Conservation (phyloP, 176 grass and related monocot species). For the Elaeis guineensis region DNA sequence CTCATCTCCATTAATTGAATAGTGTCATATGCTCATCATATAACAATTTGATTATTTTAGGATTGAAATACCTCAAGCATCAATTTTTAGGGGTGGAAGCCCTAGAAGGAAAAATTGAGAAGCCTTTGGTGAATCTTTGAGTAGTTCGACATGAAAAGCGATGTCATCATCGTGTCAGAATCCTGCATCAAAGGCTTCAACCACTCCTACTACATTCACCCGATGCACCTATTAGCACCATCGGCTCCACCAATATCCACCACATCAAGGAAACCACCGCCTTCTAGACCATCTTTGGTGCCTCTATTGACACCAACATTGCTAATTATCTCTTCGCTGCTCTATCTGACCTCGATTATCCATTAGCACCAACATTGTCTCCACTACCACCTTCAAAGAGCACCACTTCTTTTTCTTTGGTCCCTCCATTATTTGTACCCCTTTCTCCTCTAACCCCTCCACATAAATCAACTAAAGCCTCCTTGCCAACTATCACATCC, state of each 20-base stretch:
- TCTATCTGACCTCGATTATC: slow-evolving; percentile 20
- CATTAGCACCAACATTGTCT: neutral
- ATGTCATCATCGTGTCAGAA: slow-evolving; percentile 14
- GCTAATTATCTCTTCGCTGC: slow-evolving; percentile 77
- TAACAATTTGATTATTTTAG: too few relatives aligned
- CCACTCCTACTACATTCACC: slow-evolving; percentile 65
- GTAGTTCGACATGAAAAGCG: too few relatives aligned
- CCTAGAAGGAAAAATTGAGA: too few relatives aligned
- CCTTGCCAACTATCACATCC: neutral
- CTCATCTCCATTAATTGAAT: too few relatives aligned
- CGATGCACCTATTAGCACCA: slow-evolving; percentile 20
- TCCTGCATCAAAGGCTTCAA: slow-evolving; percentile 57
- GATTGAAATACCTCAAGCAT: too few relatives aligned
- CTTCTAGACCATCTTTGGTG: slow-evolving; percentile 56
- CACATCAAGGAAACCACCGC: slow-evolving; percentile 27
- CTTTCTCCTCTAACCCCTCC: slow-evolving; percentile 17
- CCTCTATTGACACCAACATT: slow-evolving; percentile 58
- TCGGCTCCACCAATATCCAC: slow-evolving; percentile 1
- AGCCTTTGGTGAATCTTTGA: too few relatives aligned
- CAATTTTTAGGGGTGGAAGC: too few relatives aligned
- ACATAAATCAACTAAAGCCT: slow-evolving; percentile 26
- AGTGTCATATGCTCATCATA: too few relatives aligned
- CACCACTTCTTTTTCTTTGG: slow-evolving; percentile 75
- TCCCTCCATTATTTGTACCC: slow-evolving; percentile 50
- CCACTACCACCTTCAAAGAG: slow-evolving; percentile 49